Evolutionary conservation across 2,329 filamentous ascomycete genomes (phyloP).

Genomic region (Falciphora oryzae): DNA sequence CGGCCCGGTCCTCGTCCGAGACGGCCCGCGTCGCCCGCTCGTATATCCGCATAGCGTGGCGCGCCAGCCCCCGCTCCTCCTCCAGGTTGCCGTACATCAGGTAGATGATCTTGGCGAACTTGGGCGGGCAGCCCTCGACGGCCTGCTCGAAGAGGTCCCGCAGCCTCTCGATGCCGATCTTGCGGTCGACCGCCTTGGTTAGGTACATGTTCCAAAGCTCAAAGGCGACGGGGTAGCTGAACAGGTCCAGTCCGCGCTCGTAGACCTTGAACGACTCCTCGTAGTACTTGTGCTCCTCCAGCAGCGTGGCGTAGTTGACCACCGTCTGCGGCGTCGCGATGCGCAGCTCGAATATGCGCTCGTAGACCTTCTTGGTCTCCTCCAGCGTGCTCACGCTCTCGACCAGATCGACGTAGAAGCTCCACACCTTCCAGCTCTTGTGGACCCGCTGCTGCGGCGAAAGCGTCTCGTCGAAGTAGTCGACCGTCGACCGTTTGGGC

Average conservation of each 20-base stretch:
- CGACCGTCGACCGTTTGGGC: constrained; percentile 96
- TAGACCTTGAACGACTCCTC: constrained; percentile 98
- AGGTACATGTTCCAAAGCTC: constrained; percentile 98
- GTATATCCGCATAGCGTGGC: constrained; percentile 98
- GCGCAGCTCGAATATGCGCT: constrained; percentile 94
- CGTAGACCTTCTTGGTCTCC: constrained; percentile 90
- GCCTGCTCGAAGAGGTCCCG: constrained; percentile 97
- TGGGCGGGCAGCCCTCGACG: constrained; percentile 87
- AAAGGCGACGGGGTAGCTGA: constrained; percentile 96
- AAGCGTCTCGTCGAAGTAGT: constrained; percentile 94
- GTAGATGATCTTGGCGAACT: constrained; percentile 93
- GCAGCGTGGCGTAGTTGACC: constrained; percentile 93
- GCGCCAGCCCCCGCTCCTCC: constrained; percentile 87
- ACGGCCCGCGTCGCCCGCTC: constrained; percentile 94
- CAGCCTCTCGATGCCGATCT: constrained; percentile 89
- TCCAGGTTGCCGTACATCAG: constrained; percentile 98
- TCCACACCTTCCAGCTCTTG: constrained; percentile 99
- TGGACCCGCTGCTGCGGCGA: constrained; percentile 94
- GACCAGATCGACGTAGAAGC: constrained; percentile 96
- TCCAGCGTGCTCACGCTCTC: constrained; percentile 89
- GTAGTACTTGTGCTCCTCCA: constrained; percentile 92
- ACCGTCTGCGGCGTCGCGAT: constrained; percentile 98
- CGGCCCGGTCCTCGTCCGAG: constrained; percentile 85
- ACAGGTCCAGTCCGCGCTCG: constrained; percentile 93
- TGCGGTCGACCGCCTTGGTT: constrained; percentile 92